A percentile compares a stretch with the other conserved stretches of the same genome.
phyloP scores from a whole-genome alignment of 352 stramenopile species.

The Globisporangium paddicum region DNA sequence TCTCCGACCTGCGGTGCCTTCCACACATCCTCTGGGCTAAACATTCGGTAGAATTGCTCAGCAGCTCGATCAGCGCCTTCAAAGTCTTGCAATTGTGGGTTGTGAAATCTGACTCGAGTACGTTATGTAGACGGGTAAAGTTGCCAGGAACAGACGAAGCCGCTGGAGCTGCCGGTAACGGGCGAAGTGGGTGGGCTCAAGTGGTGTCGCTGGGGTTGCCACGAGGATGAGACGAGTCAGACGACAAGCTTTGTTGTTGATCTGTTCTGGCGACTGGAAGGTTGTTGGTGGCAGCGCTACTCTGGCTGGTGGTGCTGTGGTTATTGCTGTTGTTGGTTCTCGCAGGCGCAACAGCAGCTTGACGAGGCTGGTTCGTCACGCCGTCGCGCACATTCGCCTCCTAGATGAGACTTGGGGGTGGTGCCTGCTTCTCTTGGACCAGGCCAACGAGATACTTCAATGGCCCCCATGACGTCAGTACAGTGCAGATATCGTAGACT shows the following conservation, averaged over 20 bases:
- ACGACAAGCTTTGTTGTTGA: conserved; percentile 27
- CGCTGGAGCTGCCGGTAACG: conserved; percentile 15
- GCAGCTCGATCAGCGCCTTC: conserved; percentile 57
- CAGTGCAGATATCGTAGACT: conserved; percentile 97
- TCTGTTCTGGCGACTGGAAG: conserved; percentile 4
- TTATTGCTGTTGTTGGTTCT: background rate
- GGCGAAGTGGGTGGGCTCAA: conserved; percentile 11
- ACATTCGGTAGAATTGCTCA: conserved; percentile 71
- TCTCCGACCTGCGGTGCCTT: conserved; percentile 74
- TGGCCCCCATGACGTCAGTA: conserved; percentile 96
- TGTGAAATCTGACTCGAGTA: conserved; percentile 69
- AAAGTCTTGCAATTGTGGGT: conserved; percentile 80
- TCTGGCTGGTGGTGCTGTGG: background rate
- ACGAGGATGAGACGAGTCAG: conserved; percentile 23
- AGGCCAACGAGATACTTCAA: conserved; percentile 91
- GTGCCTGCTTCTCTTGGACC: conserved; percentile 89
- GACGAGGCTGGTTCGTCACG: conserved; percentile 39
- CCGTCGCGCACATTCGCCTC: conserved; percentile 89
- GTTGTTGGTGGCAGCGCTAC: conserved; percentile 2
- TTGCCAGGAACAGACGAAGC: conserved; percentile 5
- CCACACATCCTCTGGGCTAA: conserved; percentile 77
- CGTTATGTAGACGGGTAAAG: conserved; percentile 47
- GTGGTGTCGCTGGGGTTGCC: conserved; percentile 13
- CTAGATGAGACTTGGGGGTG: conserved; percentile 94
- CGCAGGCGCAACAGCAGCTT: background rate